Conservation (phyloP, 179 eudicot species). For the Camellia oleifera region DNA sequence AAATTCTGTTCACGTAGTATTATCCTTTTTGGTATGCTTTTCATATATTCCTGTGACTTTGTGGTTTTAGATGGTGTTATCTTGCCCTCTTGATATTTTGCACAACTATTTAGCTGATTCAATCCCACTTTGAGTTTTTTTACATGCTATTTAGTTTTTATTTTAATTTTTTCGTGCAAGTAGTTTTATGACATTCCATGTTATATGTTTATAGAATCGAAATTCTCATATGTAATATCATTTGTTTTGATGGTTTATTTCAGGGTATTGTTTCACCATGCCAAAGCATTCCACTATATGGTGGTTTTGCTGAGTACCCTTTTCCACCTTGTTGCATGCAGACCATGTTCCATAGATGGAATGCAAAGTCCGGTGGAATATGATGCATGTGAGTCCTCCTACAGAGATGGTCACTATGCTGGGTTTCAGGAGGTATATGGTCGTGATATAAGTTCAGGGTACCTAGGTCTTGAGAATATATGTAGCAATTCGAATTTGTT, state of each 20-base stretch:
- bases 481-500: slow-evolving; percentile 39
- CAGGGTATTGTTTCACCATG: slow-evolving; percentile 20
- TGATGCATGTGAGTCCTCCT: slow-evolving; percentile 43
- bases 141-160: not conserved
- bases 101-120: not conserved
- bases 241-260: not conserved
- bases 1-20: too few species aligned
- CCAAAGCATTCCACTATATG: slow-evolving; percentile 25
- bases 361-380: slow-evolving; percentile 23
- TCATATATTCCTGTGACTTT: not conserved
- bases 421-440: slow-evolving; percentile 27
- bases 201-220: not conserved
- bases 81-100: not conserved
- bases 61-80: not conserved
- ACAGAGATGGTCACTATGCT: slow-evolving; percentile 21
- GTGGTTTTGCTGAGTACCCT: slow-evolving; percentile 38
- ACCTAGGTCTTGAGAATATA: slow-evolving; percentile 26
- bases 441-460: slow-evolving; percentile 23
- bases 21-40: not conserved
- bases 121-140: not conserved
- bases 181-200: not conserved
- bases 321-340: slow-evolving; percentile 33
- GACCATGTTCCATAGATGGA: slow-evolving; percentile 34
- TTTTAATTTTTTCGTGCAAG: not conserved
- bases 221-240: slow-evolving; percentile 2